A percentile compares a stretch with the other conserved stretches of the same genome.
These are phyloP conservation scores for Sporisorium reilianum DNA, from an alignment of 1,284 basidiomycete species.

Conservation along the genomic window DNA sequence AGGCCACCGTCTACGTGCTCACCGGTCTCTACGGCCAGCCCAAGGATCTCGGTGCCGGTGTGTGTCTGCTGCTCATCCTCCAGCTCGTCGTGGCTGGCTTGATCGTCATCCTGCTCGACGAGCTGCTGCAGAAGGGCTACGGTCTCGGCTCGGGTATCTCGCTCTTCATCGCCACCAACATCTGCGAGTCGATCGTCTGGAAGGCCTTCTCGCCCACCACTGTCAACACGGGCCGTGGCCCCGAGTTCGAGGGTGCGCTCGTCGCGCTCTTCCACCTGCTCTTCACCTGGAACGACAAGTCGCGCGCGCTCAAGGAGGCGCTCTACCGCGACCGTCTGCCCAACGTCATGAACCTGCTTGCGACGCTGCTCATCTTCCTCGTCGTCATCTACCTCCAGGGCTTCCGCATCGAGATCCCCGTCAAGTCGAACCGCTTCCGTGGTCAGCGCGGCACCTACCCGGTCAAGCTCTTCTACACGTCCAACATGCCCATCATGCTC, in stretches of 20 bases:
- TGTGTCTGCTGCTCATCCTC: conserved; percentile 92
- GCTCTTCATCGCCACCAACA: conserved; percentile 99
- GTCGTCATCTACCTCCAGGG: conserved; percentile 98
- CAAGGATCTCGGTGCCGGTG: conserved; percentile 91
- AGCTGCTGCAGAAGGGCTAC: conserved; percentile 98
- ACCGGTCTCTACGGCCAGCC: conserved; percentile 97
- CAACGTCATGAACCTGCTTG: conserved; percentile 97
- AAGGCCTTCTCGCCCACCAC: conserved; percentile 99
- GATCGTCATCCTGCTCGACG: conserved; percentile 97
- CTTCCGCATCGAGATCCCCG: conserved; percentile 97
- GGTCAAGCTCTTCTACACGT: conserved; percentile 98
- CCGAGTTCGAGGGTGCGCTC: conserved; percentile 97
- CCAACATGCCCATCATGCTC: conserved; percentile 99
- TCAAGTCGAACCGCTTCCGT: conserved; percentile 95
- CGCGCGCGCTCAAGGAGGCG: conserved; percentile 94
- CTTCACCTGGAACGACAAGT: conserved; percentile 99
- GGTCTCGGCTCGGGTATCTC: conserved; percentile 98
- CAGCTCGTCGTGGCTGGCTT: conserved; percentile 93
- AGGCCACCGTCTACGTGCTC: conserved; percentile 96
- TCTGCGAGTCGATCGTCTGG: conserved; percentile 99
- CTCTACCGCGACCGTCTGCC: conserved; percentile 97
- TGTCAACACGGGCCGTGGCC: conserved; percentile 95
- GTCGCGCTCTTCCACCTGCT: conserved; percentile 96
- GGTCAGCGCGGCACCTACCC: conserved; percentile 95
- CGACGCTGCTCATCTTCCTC: conserved; percentile 90